A percentile compares a stretch with the other conserved stretches of the same genome.
These are phyloP conservation scores for Starmera caribaea DNA, from an alignment of 805 yeast species.

Conservation along the genomic window DNA sequence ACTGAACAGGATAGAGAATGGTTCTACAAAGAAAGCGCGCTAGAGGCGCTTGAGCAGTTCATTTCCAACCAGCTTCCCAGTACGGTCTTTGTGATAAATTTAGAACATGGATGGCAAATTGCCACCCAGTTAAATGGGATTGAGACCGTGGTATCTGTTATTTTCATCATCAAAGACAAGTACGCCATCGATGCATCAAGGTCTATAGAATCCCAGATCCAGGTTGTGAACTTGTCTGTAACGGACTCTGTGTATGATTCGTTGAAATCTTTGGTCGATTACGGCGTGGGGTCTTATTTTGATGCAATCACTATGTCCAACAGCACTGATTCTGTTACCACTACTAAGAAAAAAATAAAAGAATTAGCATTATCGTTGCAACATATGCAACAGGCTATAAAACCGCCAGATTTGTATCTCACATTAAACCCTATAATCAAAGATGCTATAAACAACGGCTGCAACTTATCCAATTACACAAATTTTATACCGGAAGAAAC, in stretches of 20 bases:
- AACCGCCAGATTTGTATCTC: constrained; percentile 51
- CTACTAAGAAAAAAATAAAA: constrained; percentile 51
- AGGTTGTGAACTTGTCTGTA: constrained; percentile 25
- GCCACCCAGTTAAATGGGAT: constrained; percentile 5
- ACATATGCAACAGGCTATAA: constrained; percentile 57
- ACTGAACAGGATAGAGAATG: constrained; percentile 14
- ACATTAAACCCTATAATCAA: constrained; percentile 43
- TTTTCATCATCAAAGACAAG: constrained; percentile 34
- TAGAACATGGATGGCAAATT: constrained; percentile 8
- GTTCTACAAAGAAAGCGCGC: constrained; percentile 15
- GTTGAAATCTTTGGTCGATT: constrained; percentile 46
- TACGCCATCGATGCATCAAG: constrained; percentile 18
- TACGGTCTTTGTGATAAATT: constrained; percentile 16
- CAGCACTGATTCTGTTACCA: constrained; percentile 26
- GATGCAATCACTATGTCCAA: constrained; percentile 32
- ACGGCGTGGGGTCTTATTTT: constrained; percentile 64
- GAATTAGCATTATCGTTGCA: constrained; percentile 62
- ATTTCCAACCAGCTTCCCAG: constrained; percentile 11
- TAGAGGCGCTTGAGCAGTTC: constrained; percentile 10
- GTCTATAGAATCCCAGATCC: constrained; percentile 24
- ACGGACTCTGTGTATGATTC: constrained; percentile 32
- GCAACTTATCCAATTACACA: constrained; percentile 15
- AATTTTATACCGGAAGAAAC: constrained; percentile 25
- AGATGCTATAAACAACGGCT: constrained; percentile 26
- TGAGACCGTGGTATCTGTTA: constrained; percentile 13